phyloP scores from a whole-genome alignment of 2,329 filamentous ascomycete species.

The Shiraia sp. region DNA sequence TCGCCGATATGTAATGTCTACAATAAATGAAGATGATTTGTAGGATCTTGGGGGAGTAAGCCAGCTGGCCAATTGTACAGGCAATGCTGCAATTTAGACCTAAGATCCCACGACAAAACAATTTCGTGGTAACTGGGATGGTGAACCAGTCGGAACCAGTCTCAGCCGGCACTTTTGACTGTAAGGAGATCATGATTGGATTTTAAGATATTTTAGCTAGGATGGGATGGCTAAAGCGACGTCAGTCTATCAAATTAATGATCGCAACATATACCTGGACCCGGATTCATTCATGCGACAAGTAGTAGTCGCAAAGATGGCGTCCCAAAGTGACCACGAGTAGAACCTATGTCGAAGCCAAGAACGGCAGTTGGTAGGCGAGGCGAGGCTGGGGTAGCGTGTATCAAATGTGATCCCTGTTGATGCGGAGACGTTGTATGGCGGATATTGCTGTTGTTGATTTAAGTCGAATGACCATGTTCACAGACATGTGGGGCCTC shows the following conservation, averaged over 20 bases:
- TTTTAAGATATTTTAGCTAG: too few relatives aligned
- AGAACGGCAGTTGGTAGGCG: constrained; percentile 21
- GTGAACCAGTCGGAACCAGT: constrained; percentile 20
- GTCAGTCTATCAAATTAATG: constrained; percentile 29
- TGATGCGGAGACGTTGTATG: constrained; percentile 9
- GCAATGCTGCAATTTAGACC: constrained; percentile 22
- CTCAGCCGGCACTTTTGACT: constrained; percentile 36
- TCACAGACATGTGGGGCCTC: constrained; percentile 14
- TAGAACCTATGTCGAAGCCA: constrained; percentile 1
- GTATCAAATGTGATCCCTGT: constrained; percentile 10
- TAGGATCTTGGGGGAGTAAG: constrained; percentile 11
- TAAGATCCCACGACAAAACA: constrained; percentile 16
- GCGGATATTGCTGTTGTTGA: constrained; percentile 13
- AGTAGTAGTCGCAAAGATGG: constrained; percentile 11
- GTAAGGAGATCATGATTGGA: too few relatives aligned
- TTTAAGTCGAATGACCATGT: constrained; percentile 9
- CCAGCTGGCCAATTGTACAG: constrained; percentile 26
- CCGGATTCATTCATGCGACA: constrained; percentile 20
- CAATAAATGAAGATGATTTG: constrained; percentile 30
- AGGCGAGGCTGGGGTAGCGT: constrained; percentile 4
- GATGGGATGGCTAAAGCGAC: constrained; percentile 16
- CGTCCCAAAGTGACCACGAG: constrained; percentile 11
- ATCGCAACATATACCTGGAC: constrained; percentile 15
- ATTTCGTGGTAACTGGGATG: constrained; percentile 15
- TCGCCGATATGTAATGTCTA: constrained; percentile 24